Percentiles rank a stretch among this genome's conserved stretches.
These are phyloP conservation scores for Fraxinus pennsylvanica DNA, from an alignment of 257 asterid genomes.

Conservation along the genomic window DNA sequence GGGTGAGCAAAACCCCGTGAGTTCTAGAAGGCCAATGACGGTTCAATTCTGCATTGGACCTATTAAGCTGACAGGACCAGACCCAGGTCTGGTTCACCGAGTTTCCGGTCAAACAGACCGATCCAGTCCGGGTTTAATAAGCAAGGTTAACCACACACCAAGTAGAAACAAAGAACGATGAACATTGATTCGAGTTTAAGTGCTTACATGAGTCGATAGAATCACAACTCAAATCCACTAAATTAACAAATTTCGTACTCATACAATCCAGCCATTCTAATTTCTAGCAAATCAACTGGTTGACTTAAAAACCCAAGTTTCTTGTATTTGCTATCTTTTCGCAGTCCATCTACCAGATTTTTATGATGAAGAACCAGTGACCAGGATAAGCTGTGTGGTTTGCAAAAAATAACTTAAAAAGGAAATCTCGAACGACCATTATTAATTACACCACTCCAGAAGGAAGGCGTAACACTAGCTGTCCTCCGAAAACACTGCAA, in stretches of 20 bases:
- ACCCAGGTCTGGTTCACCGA: no score
- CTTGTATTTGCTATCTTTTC: constrained; percentile 9
- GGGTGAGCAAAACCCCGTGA: no score
- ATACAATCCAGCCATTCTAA: constrained; percentile 23
- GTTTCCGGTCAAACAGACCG: no score
- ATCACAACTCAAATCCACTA: constrained; percentile 20
- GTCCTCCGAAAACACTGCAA: constrained; percentile 31
- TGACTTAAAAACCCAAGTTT: constrained; percentile 18
- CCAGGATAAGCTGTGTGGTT: constrained; percentile 8
- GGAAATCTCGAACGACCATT: constrained; percentile 7
- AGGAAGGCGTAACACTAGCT: constrained; percentile 34
- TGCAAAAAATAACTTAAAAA: constrained; percentile 17
- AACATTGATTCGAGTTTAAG: neutral
- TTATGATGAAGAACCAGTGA: constrained; percentile 21
- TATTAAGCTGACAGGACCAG: no score
- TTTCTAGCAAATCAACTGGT: constrained; percentile 7
- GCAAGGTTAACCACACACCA: neutral
- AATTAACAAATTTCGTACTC: constrained; percentile 23
- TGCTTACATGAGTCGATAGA: neutral
- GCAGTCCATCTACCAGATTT: constrained; percentile 12
- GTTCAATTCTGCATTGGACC: no score
- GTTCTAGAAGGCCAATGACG: no score
- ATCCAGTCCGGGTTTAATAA: no score
- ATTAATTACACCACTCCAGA: constrained; percentile 46
- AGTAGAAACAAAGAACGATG: neutral